Conservation (phyloP, 176 grass and related monocot species). For the Aegilops tauschii region DNA sequence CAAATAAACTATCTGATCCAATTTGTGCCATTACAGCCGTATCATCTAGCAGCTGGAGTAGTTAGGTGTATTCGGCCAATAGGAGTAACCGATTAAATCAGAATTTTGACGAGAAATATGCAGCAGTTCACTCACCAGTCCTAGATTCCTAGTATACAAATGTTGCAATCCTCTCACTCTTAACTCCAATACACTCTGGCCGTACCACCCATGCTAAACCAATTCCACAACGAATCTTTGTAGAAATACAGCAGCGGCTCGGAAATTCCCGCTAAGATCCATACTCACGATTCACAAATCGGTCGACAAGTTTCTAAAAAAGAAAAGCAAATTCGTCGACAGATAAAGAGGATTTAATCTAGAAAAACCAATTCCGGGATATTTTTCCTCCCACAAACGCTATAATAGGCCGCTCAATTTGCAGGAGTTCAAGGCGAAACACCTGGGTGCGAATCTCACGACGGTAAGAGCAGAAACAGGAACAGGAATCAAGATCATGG, state of each 20-base stretch:
- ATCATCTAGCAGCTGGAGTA: not conserved
- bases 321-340: not conserved
- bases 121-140: not conserved
- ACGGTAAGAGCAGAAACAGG: not conserved
- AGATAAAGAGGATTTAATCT: not conserved
- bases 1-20: too few species aligned
- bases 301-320: too few species aligned
- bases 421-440: not conserved
- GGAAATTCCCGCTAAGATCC: slow-evolving; percentile 15
- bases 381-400: not conserved
- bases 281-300: not conserved
- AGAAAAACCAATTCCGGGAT: too few species aligned
- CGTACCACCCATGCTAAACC: not conserved
- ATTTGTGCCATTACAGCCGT: not conserved
- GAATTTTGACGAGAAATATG: not conserved
- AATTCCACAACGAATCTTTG: slow-evolving; percentile 1
- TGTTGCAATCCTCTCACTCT: not conserved
- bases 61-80: not conserved
- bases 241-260: not conserved
- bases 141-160: not conserved
- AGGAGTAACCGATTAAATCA: not conserved
- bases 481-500: too few species aligned
- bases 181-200: not conserved
- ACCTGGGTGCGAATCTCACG: not conserved
- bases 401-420: not conserved